phyloP scores from a whole-genome alignment of 805 yeast genomes.

The Peterozyma toletana region DNA sequence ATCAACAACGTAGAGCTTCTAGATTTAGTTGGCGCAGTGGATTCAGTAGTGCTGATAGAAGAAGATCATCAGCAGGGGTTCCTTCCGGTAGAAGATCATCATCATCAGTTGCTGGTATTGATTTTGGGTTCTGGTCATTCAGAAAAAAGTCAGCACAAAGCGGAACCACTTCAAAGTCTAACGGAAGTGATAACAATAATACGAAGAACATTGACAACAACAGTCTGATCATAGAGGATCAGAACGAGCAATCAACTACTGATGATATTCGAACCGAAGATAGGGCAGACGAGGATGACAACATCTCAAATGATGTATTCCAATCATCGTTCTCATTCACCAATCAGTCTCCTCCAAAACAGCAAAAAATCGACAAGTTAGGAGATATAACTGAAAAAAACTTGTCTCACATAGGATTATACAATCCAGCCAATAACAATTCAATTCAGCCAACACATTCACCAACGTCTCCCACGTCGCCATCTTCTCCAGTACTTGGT shows the following conservation, averaged over 20 bases:
- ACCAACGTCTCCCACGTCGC: not conserved
- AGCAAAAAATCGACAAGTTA: not conserved
- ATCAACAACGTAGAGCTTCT: conserved; percentile 2
- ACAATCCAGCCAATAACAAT: not conserved
- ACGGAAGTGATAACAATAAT: conserved; percentile 2
- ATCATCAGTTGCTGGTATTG: not conserved
- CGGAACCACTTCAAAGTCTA: not conserved
- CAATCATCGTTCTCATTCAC: not conserved
- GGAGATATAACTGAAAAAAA: not conserved
- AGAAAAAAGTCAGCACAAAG: conserved; percentile 2
- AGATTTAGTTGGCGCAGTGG: conserved; percentile 8
- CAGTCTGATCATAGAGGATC: not conserved
- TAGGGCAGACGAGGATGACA: too few species aligned
- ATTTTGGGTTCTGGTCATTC: not conserved
- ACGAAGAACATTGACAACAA: not conserved
- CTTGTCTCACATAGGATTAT: not conserved
- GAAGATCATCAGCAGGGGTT: conserved; percentile 2
- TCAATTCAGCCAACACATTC: not conserved
- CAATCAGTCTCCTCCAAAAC: conserved; percentile 5
- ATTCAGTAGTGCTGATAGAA: not conserved
- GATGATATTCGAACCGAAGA: too few species aligned
- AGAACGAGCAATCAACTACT: not conserved
- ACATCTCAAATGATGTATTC: too few species aligned
- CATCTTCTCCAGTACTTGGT: not conserved
- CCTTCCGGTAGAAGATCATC: not conserved